Conservation (phyloP, 2,329 filamentous ascomycete genomes). For the Aspergillus transmontanensis region DNA sequence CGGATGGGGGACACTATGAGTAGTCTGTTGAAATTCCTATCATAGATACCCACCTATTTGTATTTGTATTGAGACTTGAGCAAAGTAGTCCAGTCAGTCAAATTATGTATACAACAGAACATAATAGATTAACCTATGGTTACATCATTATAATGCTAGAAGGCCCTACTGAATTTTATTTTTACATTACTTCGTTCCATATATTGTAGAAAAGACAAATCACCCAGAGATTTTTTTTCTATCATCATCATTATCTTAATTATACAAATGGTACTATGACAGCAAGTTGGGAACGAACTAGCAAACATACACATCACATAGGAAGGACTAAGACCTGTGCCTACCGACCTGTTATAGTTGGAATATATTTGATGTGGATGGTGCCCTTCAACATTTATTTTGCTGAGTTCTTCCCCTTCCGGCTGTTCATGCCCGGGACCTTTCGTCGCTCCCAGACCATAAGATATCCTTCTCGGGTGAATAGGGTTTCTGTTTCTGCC, state of each 20-base stretch:
- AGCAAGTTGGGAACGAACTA: not conserved
- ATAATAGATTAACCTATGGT: not conserved
- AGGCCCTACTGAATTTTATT: not conserved
- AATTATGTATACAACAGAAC: not conserved
- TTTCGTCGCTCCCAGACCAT: slow-evolving; percentile 93
- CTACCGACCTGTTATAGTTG: not conserved
- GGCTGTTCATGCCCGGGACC: slow-evolving; percentile 36
- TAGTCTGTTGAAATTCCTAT: not conserved
- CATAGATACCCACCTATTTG: not conserved
- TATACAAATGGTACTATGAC: slow-evolving; percentile 11
- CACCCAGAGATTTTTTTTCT: not conserved
- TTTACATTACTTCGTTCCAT: not conserved
- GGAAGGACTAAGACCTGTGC: not conserved
- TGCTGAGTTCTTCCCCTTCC: slow-evolving; percentile 40
- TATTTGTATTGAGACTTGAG: not conserved
- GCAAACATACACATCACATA: not conserved
- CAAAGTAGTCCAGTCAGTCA: not conserved
- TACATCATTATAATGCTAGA: not conserved
- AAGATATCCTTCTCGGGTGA: slow-evolving; percentile 90
- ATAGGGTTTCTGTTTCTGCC: slow-evolving; percentile 84
- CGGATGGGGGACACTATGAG: slow-evolving; percentile 40
- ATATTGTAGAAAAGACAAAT: not conserved
- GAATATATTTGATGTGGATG: not conserved
- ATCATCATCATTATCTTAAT: slow-evolving; percentile 14
- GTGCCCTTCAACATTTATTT: slow-evolving; percentile 10